Percentiles rank a stretch among this genome's conserved stretches.
Conservation (phyloP, 495 filamentous ascomycete genomes). For the Penicillium macrosclerotiorum region DNA sequence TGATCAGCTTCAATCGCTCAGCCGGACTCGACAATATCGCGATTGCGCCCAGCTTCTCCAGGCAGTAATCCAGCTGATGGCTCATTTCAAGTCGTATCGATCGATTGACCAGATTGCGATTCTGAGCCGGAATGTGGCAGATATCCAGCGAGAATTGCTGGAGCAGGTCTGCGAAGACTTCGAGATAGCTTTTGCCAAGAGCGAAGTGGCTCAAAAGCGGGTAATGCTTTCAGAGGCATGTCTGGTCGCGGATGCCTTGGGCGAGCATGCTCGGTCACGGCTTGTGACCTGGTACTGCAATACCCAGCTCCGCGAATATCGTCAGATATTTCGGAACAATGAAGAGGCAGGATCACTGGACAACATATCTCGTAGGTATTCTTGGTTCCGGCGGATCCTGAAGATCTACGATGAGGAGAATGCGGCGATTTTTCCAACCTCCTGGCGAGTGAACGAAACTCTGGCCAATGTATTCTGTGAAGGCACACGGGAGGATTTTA, state of each 20-base stretch:
- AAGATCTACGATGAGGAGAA: slow-evolving; percentile 97
- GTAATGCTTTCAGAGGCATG: slow-evolving; percentile 81
- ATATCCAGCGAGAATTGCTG: slow-evolving; percentile 88
- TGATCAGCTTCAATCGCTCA: slow-evolving; percentile 84
- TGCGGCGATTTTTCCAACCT: slow-evolving; percentile 77
- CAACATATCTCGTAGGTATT: slow-evolving; percentile 92
- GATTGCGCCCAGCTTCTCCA: slow-evolving; percentile 95
- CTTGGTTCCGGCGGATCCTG: slow-evolving; percentile 94
- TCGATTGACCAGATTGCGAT: slow-evolving; percentile 98
- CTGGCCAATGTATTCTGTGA: slow-evolving; percentile 94
- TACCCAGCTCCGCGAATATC: slow-evolving; percentile 91
- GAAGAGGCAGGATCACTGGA: slow-evolving; percentile 96
- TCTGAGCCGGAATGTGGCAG: slow-evolving; percentile 87
- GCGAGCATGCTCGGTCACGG: slow-evolving; percentile 79
- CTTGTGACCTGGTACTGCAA: slow-evolving; percentile 98
- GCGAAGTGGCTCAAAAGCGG: slow-evolving; percentile 69
- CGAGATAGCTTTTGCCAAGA: slow-evolving; percentile 89
- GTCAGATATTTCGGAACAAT: slow-evolving; percentile 91
- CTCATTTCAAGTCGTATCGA: slow-evolving; percentile 96
- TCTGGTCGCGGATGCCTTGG: slow-evolving; percentile 90
- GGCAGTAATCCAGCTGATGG: slow-evolving; percentile 96
- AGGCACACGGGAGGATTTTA: slow-evolving; percentile 92
- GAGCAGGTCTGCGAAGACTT: slow-evolving; percentile 99
- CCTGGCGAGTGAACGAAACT: slow-evolving; percentile 88
- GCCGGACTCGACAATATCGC: slow-evolving; percentile 85